These are phyloP conservation scores for Chrysosporium queenslandicum DNA, from an alignment of 2,329 filamentous ascomycete species.

Conservation along the genomic window DNA sequence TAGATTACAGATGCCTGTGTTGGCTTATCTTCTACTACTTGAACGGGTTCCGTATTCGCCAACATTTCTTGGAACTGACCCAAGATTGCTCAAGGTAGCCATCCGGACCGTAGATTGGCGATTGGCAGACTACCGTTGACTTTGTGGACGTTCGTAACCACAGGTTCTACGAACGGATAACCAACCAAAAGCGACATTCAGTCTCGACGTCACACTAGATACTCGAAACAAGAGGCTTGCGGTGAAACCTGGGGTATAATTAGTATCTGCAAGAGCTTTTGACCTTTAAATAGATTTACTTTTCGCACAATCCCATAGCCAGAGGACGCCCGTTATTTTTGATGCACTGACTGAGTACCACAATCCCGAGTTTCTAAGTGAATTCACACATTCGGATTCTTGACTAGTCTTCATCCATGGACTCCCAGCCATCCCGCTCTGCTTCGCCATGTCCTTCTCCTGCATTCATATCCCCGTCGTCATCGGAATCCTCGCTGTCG, in stretches of 20 bases:
- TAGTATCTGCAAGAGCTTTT: slow-evolving; percentile 1
- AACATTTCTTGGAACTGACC: too few relatives aligned
- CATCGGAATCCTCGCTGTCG: slow-evolving; percentile 57
- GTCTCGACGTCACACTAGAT: background rate
- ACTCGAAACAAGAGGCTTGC: background rate
- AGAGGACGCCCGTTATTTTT: background rate
- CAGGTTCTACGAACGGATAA: too few relatives aligned
- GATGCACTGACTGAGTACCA: background rate
- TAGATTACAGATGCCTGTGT: too few relatives aligned
- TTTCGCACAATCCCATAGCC: background rate
- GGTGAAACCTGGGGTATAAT: slow-evolving; percentile 1
- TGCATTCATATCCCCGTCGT: slow-evolving; percentile 41
- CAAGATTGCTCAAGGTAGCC: too few relatives aligned
- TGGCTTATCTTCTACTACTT: too few relatives aligned
- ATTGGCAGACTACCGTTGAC: too few relatives aligned
- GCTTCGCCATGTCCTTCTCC: slow-evolving; percentile 37
- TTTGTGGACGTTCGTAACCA: too few relatives aligned
- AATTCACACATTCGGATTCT: background rate
- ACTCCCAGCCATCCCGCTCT: slow-evolving; percentile 43
- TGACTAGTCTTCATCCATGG: slow-evolving; percentile 44
- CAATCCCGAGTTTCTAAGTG: background rate
- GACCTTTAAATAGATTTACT: background rate
- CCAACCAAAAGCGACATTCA: too few relatives aligned
- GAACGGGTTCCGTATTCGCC: too few relatives aligned
- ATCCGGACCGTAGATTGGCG: too few relatives aligned